Conservation (phyloP, 805 yeast species). For the Yarrowia deformans region DNA sequence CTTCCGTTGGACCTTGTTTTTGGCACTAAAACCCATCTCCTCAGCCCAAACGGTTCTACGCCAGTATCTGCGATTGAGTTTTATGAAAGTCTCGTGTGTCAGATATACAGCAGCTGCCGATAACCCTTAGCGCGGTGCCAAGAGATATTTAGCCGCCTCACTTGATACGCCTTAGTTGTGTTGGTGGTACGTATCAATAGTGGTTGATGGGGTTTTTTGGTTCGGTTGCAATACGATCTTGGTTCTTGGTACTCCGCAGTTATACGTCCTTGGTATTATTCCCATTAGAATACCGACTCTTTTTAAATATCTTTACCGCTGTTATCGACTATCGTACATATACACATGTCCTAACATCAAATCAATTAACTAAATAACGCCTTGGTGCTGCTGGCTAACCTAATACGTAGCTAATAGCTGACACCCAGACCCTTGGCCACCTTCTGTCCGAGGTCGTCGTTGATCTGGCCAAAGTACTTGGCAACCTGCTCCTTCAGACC, state of each 20-base stretch:
- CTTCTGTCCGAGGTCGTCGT: constrained; percentile 37
- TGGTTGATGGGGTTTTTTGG: neutral
- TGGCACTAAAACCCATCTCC: too few relatives aligned
- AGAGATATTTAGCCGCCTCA: constrained; percentile 11
- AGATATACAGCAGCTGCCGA: neutral
- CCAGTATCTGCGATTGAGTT: constrained; percentile 1
- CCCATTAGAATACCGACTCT: too few relatives aligned
- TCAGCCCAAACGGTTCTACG: neutral
- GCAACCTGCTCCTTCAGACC: constrained; percentile 37
- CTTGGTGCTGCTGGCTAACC: neutral
- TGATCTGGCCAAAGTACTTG: constrained; percentile 35
- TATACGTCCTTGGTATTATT: too few relatives aligned
- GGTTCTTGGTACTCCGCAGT: neutral
- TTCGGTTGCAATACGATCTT: neutral
- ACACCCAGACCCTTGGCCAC: constrained; percentile 35
- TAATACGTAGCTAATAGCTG: too few relatives aligned
- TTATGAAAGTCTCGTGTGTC: neutral
- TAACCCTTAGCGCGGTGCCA: too few relatives aligned
- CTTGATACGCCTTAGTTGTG: neutral
- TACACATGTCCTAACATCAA: neutral
- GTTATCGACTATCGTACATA: too few relatives aligned
- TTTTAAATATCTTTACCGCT: too few relatives aligned
- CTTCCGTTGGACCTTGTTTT: neutral
- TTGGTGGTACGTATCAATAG: too few relatives aligned
- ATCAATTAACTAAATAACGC: neutral